Percentiles rank a stretch among this genome's conserved stretches.
phyloP scores from a whole-genome alignment of 2,329 filamentous ascomycete genomes.

The Cytospora piceae region DNA sequence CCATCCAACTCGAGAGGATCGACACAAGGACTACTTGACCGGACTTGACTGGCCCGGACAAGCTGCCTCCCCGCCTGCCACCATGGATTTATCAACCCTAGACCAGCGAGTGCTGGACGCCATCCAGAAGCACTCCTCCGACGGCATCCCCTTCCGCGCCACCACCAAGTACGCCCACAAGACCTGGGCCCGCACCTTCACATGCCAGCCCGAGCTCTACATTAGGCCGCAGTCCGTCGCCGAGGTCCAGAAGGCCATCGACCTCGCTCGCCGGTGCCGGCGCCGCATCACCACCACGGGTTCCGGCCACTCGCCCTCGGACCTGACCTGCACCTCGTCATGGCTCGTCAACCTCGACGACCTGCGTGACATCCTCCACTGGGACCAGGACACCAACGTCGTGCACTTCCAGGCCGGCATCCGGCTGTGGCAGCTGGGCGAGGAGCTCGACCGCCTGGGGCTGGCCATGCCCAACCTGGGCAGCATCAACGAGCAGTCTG shows the following conservation, averaged over 20 bases:
- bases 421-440: constrained; percentile 73
- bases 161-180: constrained; percentile 74
- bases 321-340: constrained; percentile 30
- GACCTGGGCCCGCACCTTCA: constrained; percentile 95
- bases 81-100: constrained; percentile 23
- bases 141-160: constrained; percentile 74
- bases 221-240: constrained; percentile 77
- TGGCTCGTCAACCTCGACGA: constrained; percentile 73
- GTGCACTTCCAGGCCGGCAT: constrained; percentile 89
- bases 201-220: constrained; percentile 86
- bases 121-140: constrained; percentile 31
- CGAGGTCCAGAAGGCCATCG: constrained; percentile 84
- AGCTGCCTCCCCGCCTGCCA: background rate
- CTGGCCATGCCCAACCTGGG: constrained; percentile 90
- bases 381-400: constrained; percentile 67
- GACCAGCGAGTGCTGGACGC: constrained; percentile 28
- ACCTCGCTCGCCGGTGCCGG: constrained; percentile 78
- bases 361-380: constrained; percentile 71
- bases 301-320: constrained; percentile 30
- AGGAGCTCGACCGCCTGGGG: constrained; percentile 72
- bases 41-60: background rate
- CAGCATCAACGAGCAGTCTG: constrained; percentile 92
- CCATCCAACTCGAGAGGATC: constrained; percentile 8
- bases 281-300: constrained; percentile 72
- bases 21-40: background rate